A percentile compares a stretch with the other conserved stretches of the same genome.
Evolutionary conservation across 345 rosid species (phyloP).

Genomic region (Gossypium arboreum): DNA sequence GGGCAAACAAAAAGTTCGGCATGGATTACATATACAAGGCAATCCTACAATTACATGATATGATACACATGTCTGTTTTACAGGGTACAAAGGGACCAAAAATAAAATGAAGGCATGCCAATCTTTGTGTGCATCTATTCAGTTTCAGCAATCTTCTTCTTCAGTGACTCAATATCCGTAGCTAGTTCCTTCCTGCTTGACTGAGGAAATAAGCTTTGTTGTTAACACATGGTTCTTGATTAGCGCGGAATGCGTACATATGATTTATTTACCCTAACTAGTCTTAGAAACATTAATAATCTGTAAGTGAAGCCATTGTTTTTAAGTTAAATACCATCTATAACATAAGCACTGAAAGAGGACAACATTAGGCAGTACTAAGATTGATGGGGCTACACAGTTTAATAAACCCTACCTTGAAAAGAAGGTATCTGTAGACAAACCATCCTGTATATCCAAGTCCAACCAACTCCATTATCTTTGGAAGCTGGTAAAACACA

Average conservation of each 20-base stretch:
- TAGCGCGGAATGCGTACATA: neutral
- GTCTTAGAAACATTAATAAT: neutral
- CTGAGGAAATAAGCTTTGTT: constrained; percentile 36
- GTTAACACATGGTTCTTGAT: neutral
- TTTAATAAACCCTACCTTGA: constrained; percentile 51
- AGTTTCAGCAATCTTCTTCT: constrained; percentile 91
- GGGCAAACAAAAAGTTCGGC: neutral
- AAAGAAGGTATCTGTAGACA: constrained; percentile 97
- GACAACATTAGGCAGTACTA: neutral
- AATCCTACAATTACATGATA: constrained; percentile 9
- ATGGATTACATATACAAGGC: neutral
- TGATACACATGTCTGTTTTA: constrained; percentile 23
- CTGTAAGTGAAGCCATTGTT: neutral
- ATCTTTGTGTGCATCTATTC: constrained; percentile 37
- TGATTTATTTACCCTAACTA: neutral
- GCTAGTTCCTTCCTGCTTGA: constrained; percentile 93
- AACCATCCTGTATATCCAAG: constrained; percentile 99
- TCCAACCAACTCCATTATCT: constrained; percentile 93
- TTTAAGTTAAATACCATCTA: neutral
- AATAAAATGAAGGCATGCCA: constrained; percentile 19
- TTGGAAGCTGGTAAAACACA: constrained; percentile 63
- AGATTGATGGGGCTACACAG: neutral
- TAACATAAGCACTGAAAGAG: neutral
- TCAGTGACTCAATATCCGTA: constrained; percentile 74
- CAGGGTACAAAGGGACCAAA: constrained; percentile 17